Base-by-base conservation (phyloP, 2,329 filamentous ascomycete species). In the Pseudogymnoascus destructans region DNA sequence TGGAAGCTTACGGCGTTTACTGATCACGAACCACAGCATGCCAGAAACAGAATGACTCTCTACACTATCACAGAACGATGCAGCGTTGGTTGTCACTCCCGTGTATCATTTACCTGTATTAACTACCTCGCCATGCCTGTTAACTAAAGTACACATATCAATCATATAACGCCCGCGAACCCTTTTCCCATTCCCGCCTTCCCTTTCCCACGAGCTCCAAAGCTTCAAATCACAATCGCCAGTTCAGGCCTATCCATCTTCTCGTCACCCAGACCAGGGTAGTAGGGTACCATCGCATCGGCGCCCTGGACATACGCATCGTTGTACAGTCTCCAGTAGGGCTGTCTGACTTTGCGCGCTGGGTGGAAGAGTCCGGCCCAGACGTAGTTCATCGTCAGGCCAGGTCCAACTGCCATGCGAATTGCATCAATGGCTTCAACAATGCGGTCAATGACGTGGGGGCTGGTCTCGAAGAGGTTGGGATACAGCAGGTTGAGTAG, bases 301-400 rank as follows among this genome's bases (percentile, higher is more conserved):
- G 92, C 92, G 30, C 81, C 84, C 69, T 95, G 89, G 54, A 97
- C 92, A 69, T 98, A 98, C 3, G 91, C 89, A 71, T 96, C 90
- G 67, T 98, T 98, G 75, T 96, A 96, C 42, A 98, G 75, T 60
- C 93, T 79, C 92, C 93, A 98, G 74, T 97, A 98, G 17, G 95
- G 93, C 63, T 83, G 85, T 61, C 93, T 81, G 58, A 98, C 93
- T 74, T 97, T 97, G 62, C 93, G 81, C 2, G 93, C 93, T 0
- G 93, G 92, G 70, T 98, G 95, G 78, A 98, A 98, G 15, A 98
- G 77, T 15, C 93, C 93, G 0, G 93, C 92, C 91, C 91, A 97
- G 61, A 97, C 86, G 71, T 98, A 98, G 74, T 98, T 98, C 79
- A 98, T 86, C 33, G 96, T 89, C 19, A 95, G 76, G 2, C 93